Evolutionary conservation across 179 eudicot species (phyloP), one percentile per base, ranked within the genome.

Genomic region (Silene noctiflora): DNA sequence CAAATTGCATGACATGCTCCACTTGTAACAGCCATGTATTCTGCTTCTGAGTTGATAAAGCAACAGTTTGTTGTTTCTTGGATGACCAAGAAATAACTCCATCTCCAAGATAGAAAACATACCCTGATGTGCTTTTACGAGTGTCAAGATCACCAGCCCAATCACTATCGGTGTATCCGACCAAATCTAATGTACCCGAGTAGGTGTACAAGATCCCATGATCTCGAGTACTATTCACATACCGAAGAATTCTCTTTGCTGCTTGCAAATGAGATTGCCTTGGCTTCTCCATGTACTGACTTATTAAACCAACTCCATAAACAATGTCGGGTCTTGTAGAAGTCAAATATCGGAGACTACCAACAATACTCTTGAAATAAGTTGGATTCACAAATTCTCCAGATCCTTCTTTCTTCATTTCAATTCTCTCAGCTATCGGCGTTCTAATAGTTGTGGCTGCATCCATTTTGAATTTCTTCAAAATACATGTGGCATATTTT

Each of bases 301-400:
- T 74, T 13, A 74, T 62, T 12, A 74, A 19, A 6, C 68, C 69
- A 42, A 61, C 56, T 61, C 77, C 69, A 74, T 39, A 74, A 1
- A 62, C 69, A 62, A 74, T 74, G 17, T 74, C 59, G 13, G 69
- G 60, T n/a, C 70, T 74, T 12, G 59, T 74, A 24, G 59, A 60
- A 33, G 70, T 74, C 35, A 74, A 74, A 33, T 17, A 56, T 6
- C 66, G 39, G 4, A 73, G 35, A 31, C 76, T 73, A 25, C 67
- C 76, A 27, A 73, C 76, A 29, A 29, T 27, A 27, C 67, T 58
- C 20, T 58, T 73, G 12, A 73, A 35, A 39, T 58, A 56, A 5
- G 70, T 74, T 20, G 61, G 58, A 63, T 74, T 48, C 1, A 74
- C 24, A 16, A 61, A 42, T 12, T 62, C 70, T 62, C 77, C 60